phyloP scores from a whole-genome alignment of 2,329 filamentous ascomycete genomes.

The Rhexocercosporidium sp. region DNA sequence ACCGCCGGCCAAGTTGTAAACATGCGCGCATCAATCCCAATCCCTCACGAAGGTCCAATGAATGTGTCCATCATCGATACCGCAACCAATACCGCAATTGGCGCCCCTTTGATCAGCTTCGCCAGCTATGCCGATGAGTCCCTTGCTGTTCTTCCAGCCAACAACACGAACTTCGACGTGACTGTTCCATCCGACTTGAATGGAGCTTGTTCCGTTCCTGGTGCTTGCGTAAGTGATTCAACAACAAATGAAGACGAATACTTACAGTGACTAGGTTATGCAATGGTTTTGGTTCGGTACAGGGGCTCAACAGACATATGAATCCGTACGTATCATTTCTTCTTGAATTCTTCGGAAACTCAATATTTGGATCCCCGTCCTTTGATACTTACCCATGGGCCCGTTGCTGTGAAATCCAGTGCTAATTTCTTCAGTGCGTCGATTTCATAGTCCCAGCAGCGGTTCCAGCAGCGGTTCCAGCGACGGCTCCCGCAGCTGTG shows the following conservation, averaged over 20 bases:
- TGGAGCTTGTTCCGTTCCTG: constrained; percentile 44
- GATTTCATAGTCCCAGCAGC: constrained; percentile 47
- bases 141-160: constrained; percentile 46
- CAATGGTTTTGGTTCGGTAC: constrained; percentile 60
- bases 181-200: constrained; percentile 57
- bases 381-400: too few species aligned
- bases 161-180: constrained; percentile 57
- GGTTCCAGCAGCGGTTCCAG: background rate
- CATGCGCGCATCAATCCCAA: constrained; percentile 49
- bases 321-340: constrained; percentile 39
- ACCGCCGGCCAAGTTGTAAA: constrained; percentile 49
- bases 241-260: constrained; percentile 26
- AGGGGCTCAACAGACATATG: constrained; percentile 57
- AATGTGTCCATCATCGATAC: constrained; percentile 60
- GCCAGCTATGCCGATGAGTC: constrained; percentile 54
- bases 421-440: constrained; percentile 45
- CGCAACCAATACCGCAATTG: constrained; percentile 53
- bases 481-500: background rate
- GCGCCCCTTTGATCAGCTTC: constrained; percentile 53
- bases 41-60: constrained; percentile 58
- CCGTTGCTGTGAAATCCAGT: too few species aligned
- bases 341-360: background rate
- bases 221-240: constrained; percentile 33
- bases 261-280: constrained; percentile 53
- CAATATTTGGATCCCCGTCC: background rate